These are phyloP conservation scores for Crithidia thermophila DNA, from an alignment of 208 protist species.

Conservation along the genomic window DNA sequence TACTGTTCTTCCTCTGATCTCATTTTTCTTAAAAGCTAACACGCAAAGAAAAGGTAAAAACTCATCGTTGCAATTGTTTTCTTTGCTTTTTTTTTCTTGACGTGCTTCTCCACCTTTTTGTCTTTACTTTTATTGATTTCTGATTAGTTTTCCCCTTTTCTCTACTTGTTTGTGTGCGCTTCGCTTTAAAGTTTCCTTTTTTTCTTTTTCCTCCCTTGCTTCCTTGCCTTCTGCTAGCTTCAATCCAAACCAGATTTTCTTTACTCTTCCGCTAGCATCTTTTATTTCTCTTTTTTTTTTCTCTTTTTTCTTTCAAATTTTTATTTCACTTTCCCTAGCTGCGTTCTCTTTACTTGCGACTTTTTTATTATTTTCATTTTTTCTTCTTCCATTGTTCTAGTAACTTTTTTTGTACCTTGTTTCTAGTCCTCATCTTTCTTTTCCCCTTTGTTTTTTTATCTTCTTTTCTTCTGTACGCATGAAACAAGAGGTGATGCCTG, in stretches of 20 bases:
- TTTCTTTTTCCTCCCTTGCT: background rate
- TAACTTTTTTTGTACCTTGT: background rate
- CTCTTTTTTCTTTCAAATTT: too few species aligned
- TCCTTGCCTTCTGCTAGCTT: background rate
- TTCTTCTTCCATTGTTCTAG: slow-evolving; percentile 2
- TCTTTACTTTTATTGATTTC: background rate
- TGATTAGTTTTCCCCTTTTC: background rate
- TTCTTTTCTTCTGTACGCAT: background rate
- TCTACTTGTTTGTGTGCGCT: too few species aligned
- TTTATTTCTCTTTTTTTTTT: background rate
- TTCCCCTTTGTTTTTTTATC: background rate
- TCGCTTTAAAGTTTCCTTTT: too few species aligned
- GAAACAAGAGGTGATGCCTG: background rate
- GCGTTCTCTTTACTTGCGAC: too few species aligned
- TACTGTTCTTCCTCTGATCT: background rate
- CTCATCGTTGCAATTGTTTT: background rate
- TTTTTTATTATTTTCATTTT: background rate
- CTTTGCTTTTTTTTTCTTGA: background rate
- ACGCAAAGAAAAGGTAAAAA: background rate
- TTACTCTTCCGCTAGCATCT: background rate
- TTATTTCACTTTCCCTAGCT: too few species aligned
- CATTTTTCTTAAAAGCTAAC: background rate
- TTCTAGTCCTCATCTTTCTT: background rate
- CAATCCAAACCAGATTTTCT: background rate
- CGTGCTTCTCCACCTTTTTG: background rate